phyloP scores from a whole-genome alignment of 306 rosid genomes.

The Cyamopsis tetragonoloba region DNA sequence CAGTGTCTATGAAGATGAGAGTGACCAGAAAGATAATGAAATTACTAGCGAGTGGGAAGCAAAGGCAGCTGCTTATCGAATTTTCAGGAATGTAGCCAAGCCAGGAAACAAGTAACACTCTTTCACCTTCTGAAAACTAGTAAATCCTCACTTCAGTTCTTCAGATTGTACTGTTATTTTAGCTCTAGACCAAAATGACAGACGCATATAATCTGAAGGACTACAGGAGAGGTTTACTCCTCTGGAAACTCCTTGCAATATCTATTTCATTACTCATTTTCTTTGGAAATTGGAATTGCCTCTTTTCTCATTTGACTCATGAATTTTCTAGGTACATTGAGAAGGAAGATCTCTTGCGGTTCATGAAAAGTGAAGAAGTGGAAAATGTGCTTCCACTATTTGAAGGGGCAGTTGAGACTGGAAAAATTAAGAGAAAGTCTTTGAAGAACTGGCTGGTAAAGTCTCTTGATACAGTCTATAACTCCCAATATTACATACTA shows the following conservation, averaged over 20 bases:
- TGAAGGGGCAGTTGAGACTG: constrained; percentile 66
- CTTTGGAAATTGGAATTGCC: not conserved
- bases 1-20: constrained; percentile 38
- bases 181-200: too few species aligned
- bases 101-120: constrained; percentile 48
- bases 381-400: constrained; percentile 60
- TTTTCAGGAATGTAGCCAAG: constrained; percentile 71
- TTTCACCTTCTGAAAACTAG: not conserved
- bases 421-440: constrained; percentile 68
- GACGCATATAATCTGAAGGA: too few species aligned
- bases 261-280: too few species aligned
- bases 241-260: too few species aligned
- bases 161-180: too few species aligned
- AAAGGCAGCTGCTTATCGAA: constrained; percentile 60
- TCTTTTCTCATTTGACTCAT: constrained; percentile 3
- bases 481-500: not conserved
- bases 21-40: constrained; percentile 48
- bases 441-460: constrained; percentile 80
- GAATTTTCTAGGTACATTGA: constrained; percentile 55
- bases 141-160: too few species aligned
- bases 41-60: constrained; percentile 87
- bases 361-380: constrained; percentile 66
- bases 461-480: not conserved
- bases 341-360: constrained; percentile 72
- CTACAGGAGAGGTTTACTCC: too few species aligned